Base-by-base conservation (phyloP, 441 rosid species). In the Aquilaria agallochum region DNA sequence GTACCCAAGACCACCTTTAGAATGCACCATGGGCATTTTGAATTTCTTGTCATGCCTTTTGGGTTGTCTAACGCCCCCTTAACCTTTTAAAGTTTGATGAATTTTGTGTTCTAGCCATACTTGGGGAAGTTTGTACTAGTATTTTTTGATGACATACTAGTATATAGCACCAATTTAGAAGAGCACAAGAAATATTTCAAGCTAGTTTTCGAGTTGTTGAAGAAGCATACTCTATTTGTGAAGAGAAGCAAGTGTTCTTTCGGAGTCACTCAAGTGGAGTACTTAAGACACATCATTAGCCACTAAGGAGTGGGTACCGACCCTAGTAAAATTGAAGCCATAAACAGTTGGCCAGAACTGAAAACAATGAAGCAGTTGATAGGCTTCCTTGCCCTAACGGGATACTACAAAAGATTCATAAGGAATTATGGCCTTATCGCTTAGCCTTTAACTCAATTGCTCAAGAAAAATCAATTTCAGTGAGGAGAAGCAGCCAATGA, bases 71-170 rank as follows among this genome's bases (percentile, higher is more conserved):
- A 50, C 5, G 13, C 64, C 5, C 31, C 31, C 0, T 6, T 11
- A 11, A 61, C 56, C 5, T 61, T 61, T 12, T 34, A 50, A 33
- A 50, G 55, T 30, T 11, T 12, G 0, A 32, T 55, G 44, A 55
- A 55, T 1, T 2, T 31, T 0, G 2, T 55, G 2, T 34, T 33
- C 12, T 0, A 1, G 1, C 31, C 50, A 1, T 3, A 5, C 11
- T 42, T 48, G 2, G 1, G 14, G 5, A 49, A 50, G 11, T 50
- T 61, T 14, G 32, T 49, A 2, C 11, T 61, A 0, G 31, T 3
- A 48, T 32, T 61, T 61, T 50, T 61, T 34, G 13, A 50, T 32
- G 56, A 61, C 9, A 50, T 61, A 5, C 9, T 61, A 1, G 14
- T 61, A 2, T 33, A 61, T 11, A 7, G 15, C 0, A 13, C 2